These are phyloP conservation scores for Asclepias syriaca DNA, from an alignment of 257 asterid species.

Conservation along the genomic window DNA sequence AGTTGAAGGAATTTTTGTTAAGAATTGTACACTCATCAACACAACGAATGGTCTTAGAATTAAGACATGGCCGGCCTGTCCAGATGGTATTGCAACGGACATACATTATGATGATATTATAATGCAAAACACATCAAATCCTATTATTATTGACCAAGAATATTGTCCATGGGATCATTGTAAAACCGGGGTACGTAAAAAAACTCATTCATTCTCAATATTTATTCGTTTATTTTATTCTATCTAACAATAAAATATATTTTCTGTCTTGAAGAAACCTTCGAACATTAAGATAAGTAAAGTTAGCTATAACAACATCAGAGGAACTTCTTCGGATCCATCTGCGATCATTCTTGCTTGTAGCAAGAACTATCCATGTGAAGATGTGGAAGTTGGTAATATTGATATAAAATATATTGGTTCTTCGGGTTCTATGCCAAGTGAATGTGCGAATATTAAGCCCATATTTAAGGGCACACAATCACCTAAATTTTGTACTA, in stretches of 20 bases:
- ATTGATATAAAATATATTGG: slow-evolving; percentile 32
- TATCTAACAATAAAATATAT: background rate
- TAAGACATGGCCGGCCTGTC: slow-evolving; percentile 11
- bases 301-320: slow-evolving; percentile 24
- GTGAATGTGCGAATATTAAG: slow-evolving; percentile 32
- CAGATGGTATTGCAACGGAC: background rate
- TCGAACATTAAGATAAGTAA: slow-evolving; percentile 37
- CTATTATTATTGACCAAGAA: slow-evolving; percentile 10
- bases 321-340: slow-evolving; percentile 32
- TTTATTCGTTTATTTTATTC: too few species aligned
- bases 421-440: slow-evolving; percentile 22
- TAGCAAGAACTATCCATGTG: slow-evolving; percentile 32
- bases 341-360: slow-evolving; percentile 26
- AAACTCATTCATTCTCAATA: too few species aligned
- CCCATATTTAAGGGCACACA: slow-evolving; percentile 24
- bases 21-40: slow-evolving; percentile 10
- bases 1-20: slow-evolving; percentile 5
- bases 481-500: too few species aligned
- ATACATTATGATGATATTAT: slow-evolving; percentile 4
- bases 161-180: slow-evolving; percentile 7
- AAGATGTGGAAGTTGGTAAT: slow-evolving; percentile 28
- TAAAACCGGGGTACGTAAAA: background rate
- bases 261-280: slow-evolving; percentile 7
- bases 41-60: slow-evolving; percentile 9
- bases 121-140: slow-evolving; percentile 1